phyloP scores from a whole-genome alignment of 2,329 filamentous ascomycete species.

The Podosphaera xanthii region DNA sequence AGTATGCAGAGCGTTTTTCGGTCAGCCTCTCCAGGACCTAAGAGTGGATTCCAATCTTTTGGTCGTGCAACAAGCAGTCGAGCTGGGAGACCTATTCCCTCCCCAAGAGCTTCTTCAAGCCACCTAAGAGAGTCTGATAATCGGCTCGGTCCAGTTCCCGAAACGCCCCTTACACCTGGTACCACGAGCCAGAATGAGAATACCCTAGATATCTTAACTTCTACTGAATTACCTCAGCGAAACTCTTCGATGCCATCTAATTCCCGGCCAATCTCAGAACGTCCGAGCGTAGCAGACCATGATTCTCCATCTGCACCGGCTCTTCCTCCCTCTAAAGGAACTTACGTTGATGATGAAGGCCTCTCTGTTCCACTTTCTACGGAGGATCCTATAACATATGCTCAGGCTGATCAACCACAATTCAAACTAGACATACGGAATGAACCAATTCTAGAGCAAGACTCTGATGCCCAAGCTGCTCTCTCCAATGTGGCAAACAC shows the following conservation, averaged over 20 bases:
- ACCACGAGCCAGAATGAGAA: constrained; percentile 12
- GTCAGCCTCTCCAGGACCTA: constrained; percentile 32
- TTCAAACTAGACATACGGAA: constrained; percentile 67
- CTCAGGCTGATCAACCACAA: constrained; percentile 33
- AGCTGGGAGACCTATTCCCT: constrained; percentile 26
- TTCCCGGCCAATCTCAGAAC: constrained; percentile 17
- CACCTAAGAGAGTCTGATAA: constrained; percentile 31
- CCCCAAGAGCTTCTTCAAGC: constrained; percentile 34
- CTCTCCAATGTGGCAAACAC: constrained; percentile 55
- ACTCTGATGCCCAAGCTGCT: constrained; percentile 52
- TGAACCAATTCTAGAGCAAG: constrained; percentile 54
- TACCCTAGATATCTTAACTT: background rate
- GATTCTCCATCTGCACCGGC: constrained; percentile 31
- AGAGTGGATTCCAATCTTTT: constrained; percentile 29
- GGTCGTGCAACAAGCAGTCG: constrained; percentile 38
- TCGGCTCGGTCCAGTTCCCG: constrained; percentile 32
- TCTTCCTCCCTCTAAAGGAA: constrained; percentile 15
- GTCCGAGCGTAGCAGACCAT: constrained; percentile 18
- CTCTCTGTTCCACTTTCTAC: constrained; percentile 46
- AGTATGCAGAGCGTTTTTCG: constrained; percentile 39
- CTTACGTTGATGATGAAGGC: constrained; percentile 48
- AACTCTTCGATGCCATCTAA: background rate
- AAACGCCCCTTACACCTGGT: constrained; percentile 24
- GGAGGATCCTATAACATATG: constrained; percentile 46
- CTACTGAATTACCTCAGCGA: background rate